Evolutionary conservation across 2,329 filamentous ascomycete species (phyloP).

Genomic region (Byssoonygena ceratinophila): DNA sequence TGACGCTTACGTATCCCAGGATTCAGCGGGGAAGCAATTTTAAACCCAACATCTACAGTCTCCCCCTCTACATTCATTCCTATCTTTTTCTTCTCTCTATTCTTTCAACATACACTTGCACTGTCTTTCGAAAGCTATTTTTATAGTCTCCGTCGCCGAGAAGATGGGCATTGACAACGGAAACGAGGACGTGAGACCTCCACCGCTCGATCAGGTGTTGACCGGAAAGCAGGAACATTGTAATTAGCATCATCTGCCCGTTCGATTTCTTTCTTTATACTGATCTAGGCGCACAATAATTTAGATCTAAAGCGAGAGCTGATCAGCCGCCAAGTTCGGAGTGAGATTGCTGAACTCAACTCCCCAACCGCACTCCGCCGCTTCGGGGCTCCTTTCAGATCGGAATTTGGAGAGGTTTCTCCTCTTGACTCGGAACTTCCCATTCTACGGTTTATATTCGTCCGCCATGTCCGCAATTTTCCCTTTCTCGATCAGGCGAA

Average conservation of each 20-base stretch:
- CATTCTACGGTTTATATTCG: conserved; percentile 90
- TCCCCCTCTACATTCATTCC: background rate
- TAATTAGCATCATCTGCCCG: conserved; percentile 35
- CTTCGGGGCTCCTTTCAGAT: conserved; percentile 91
- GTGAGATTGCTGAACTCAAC: conserved; percentile 85
- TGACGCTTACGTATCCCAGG: background rate
- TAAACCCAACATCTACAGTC: background rate
- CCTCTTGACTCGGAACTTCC: conserved; percentile 90
- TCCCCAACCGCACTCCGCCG: conserved; percentile 87
- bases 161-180: background rate
- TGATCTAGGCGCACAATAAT: background rate
- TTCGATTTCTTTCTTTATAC: conserved; percentile 4
- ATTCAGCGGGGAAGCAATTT: background rate
- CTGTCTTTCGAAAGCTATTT: background rate
- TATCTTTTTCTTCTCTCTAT: background rate
- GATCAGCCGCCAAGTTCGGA: conserved; percentile 76
- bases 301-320: conserved; percentile 92
- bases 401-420: conserved; percentile 81
- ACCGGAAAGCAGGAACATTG: conserved; percentile 98
- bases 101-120: background rate
- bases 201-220: conserved; percentile 31
- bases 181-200: too few relatives aligned
- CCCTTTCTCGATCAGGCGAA: conserved; percentile 92
- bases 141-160: background rate
- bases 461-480: conserved; percentile 94